phyloP scores from a whole-genome alignment of 768 basidiomycete species.

The Phaffia australis region DNA sequence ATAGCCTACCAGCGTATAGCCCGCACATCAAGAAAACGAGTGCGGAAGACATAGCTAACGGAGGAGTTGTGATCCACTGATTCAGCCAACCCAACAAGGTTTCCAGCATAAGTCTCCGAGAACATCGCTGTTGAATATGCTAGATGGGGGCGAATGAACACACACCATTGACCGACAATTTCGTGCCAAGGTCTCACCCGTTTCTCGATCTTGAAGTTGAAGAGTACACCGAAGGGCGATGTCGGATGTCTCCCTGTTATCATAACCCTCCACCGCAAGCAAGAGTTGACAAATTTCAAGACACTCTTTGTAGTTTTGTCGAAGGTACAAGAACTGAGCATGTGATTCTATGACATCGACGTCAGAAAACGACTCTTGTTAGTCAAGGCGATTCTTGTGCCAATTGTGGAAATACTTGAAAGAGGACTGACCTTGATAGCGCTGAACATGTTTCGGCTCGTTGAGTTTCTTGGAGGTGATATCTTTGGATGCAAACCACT shows the following conservation, averaged over 20 bases:
- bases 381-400: neutral
- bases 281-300: neutral
- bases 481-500: conserved; percentile 17
- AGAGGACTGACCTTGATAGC: conserved; percentile 10
- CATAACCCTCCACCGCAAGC: neutral
- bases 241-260: conserved; percentile 20
- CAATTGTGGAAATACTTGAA: neutral
- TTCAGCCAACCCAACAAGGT: neutral
- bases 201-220: conserved; percentile 2
- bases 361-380: neutral
- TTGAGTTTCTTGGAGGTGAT: conserved; percentile 1
- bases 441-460: conserved; percentile 13
- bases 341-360: conserved; percentile 1
- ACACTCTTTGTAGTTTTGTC: neutral
- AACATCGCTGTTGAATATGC: neutral
- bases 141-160: neutral
- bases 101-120: conserved; percentile 4
- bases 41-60: conserved; percentile 3
- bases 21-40: neutral
- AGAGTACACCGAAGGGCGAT: conserved; percentile 13
- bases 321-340: conserved; percentile 9
- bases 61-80: conserved; percentile 3
- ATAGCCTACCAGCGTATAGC: neutral
- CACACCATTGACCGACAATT: conserved; percentile 21
- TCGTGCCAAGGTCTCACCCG: conserved; percentile 12